These are phyloP conservation scores for Hansfordia pulvinata DNA, from an alignment of 2,329 filamentous ascomycete species.

Conservation along the genomic window DNA sequence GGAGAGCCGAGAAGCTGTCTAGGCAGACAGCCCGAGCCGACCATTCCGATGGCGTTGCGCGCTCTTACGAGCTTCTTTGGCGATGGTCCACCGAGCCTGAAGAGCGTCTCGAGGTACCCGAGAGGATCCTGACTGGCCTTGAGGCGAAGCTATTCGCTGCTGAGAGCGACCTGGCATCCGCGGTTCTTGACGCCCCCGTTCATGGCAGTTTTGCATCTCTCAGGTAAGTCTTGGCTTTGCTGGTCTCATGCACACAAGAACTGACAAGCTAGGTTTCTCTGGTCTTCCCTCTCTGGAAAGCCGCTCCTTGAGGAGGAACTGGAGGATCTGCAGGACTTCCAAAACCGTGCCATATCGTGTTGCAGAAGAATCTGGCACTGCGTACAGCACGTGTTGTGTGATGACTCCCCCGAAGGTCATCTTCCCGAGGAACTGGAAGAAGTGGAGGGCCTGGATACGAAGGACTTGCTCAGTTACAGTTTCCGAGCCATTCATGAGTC, in stretches of 20 bases:
- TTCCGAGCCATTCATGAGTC: conserved; percentile 93
- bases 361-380: conserved; percentile 63
- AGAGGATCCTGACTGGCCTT: conserved; percentile 43
- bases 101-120: conserved; percentile 35
- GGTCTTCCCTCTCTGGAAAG: conserved; percentile 32
- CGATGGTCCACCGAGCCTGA: conserved; percentile 32
- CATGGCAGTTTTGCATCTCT: conserved; percentile 59
- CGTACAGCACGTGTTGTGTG: conserved; percentile 69
- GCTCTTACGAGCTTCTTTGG: conserved; percentile 58
- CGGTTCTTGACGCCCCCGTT: conserved; percentile 52
- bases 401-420: conserved; percentile 89
- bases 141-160: conserved; percentile 52
- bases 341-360: conserved; percentile 41
- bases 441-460: conserved; percentile 60
- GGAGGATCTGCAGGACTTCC: conserved; percentile 23
- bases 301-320: conserved; percentile 23
- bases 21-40: conserved; percentile 70
- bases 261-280: conserved; percentile 40
- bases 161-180: conserved; percentile 48
- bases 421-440: conserved; percentile 65
- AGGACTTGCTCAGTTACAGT: conserved; percentile 85
- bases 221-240: conserved; percentile 26
- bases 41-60: conserved; percentile 81
- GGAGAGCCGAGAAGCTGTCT: conserved; percentile 42
- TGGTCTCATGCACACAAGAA: no score